Conservation (phyloP, 768 basidiomycete genomes). For the Leucosporidium yakuticum region DNA sequence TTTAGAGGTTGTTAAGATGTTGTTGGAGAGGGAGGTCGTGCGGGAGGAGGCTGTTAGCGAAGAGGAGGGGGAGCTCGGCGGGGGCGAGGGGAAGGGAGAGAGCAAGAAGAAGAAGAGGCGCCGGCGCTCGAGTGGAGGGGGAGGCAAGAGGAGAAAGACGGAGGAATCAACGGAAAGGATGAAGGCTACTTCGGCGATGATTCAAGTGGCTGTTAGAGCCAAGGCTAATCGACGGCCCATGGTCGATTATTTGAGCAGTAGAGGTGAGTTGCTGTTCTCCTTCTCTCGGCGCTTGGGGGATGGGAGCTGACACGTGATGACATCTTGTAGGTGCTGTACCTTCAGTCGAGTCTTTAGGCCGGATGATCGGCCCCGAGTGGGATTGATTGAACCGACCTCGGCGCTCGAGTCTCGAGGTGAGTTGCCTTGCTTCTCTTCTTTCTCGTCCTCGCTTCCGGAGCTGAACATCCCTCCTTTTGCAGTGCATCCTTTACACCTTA, state of each 20-base stretch:
- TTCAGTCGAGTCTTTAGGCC: too few relatives aligned
- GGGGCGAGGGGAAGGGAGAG: background rate
- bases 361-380: too few relatives aligned
- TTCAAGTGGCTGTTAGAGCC: conserved; percentile 60
- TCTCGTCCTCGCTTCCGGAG: too few relatives aligned
- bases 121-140: conserved; percentile 5
- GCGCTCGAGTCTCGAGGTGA: too few relatives aligned
- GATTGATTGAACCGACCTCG: too few relatives aligned
- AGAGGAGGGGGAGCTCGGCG: background rate
- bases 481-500: too few relatives aligned
- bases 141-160: conserved; percentile 46
- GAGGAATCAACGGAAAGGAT: conserved; percentile 37
- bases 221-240: conserved; percentile 63
- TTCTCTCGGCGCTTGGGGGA: too few relatives aligned
- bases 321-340: too few relatives aligned
- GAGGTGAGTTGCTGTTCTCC: conserved; percentile 38
- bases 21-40: conserved; percentile 58
- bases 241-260: conserved; percentile 60
- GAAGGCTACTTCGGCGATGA: conserved; percentile 46
- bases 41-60: conserved; percentile 31
- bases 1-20: conserved; percentile 60
- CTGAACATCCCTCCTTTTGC: too few relatives aligned
- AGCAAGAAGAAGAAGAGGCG: conserved; percentile 25
- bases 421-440: too few relatives aligned
- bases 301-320: too few relatives aligned